phyloP scores from a whole-genome alignment of 176 grass and related monocot genomes.

The Hordeum marinum region DNA sequence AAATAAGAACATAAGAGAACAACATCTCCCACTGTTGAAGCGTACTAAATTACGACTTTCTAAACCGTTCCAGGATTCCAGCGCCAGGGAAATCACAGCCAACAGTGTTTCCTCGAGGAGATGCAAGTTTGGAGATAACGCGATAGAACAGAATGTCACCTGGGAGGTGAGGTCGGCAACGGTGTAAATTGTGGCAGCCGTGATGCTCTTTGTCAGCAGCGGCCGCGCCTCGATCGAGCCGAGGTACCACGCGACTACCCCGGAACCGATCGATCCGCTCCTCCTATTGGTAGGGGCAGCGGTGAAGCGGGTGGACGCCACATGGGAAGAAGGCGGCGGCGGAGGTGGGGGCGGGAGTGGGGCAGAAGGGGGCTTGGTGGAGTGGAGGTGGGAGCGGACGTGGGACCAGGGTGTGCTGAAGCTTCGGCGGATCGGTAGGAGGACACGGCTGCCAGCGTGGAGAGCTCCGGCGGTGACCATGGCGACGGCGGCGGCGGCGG shows the following conservation, averaged over 20 bases:
- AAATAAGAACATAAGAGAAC: not conserved
- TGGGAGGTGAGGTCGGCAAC: conserved; percentile 76
- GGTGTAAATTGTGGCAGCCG: conserved; percentile 78
- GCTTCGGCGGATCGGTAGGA: conserved; percentile 36
- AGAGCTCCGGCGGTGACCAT: conserved; percentile 35
- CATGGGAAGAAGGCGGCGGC: conserved; percentile 3
- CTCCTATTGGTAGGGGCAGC: not conserved
- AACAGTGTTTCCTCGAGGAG: not conserved
- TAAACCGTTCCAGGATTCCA: not conserved
- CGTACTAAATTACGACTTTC: not conserved
- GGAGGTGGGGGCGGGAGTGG: conserved; percentile 13
- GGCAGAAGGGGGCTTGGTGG: conserved; percentile 21
- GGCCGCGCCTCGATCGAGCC: conserved; percentile 65
- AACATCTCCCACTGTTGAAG: not conserved
- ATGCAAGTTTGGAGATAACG: not conserved
- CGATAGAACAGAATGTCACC: conserved; percentile 22
- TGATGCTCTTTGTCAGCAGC: conserved; percentile 85
- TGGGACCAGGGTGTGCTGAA: conserved; percentile 8
- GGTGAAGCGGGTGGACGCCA: not conserved
- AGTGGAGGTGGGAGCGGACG: conserved; percentile 52
- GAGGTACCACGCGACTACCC: conserved; percentile 70
- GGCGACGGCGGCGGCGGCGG: conserved; percentile 9
- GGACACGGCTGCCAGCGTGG: conserved; percentile 19
- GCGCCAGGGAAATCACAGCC: not conserved
- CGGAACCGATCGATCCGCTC: not conserved